Evolutionary conservation across 2,329 filamentous ascomycete genomes (phyloP), one percentile per base, ranked within the genome.

Genomic region (Fusarium globosum): DNA sequence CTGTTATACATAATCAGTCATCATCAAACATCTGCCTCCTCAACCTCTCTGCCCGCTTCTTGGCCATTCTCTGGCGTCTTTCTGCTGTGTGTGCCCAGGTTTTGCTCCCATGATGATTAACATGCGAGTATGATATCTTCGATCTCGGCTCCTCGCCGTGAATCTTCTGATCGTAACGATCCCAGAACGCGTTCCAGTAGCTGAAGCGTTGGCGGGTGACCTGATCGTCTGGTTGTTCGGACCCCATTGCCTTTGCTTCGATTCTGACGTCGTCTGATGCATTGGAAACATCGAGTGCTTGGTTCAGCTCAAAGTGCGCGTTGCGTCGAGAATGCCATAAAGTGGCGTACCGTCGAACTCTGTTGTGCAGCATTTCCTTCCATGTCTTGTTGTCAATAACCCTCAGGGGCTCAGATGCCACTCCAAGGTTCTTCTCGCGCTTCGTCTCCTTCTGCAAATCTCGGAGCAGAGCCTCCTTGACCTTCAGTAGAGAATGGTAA

Each of bases 401-500:
- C 6, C 51, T 61, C 35, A 35, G 63, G 26, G 56, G 26, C 4
- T 55, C 20, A 11, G 58, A 12, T 11, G 36, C 36, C 18, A 69
- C 51, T 33, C 74, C 75, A 9, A 77, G 55, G 33, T 61, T 46
- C 45, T 59, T 60, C 64, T 78, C 77, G 12, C 69, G 69, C 52
- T 64, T 70, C 45, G 36, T 64, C 42, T 78, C 61, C 49, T 72
- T 69, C 55, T 46, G 43, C 14, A 78, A 58, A 14, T 78, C 65
- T 45, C 72, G 74, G 8, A 64, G 61, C 39, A 78, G 49, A 5
- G 57, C 41, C 38, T 73, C 72, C 42, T 73, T 77, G 46, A 75
- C 68, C 57, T 78, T 78, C 13, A 77, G 69, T 21, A 83, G 76
- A 61, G 83, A 78, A 10, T 69, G 59, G 42, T 80, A 77, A 14